Evolutionary conservation across 192 early-diverging fungal genomes (phyloP).

Genomic region (Radiomyces spectabilis): DNA sequence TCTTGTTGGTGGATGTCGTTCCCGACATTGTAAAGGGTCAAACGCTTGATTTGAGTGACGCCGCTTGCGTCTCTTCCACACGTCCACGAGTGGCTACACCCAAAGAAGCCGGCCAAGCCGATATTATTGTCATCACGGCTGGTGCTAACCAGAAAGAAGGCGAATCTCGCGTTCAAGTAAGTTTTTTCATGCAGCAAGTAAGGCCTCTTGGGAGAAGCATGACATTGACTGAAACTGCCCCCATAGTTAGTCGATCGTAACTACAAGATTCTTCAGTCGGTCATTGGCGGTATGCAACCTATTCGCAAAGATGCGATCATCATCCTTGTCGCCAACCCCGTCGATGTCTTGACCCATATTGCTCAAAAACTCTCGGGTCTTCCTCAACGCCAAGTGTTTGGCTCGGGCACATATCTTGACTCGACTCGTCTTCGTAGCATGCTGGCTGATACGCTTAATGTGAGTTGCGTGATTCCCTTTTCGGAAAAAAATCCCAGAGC

Average conservation of each 20-base stretch:
- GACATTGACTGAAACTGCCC: too few species aligned
- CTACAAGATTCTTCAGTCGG: slow-evolving; percentile 65
- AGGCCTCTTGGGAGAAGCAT: too few species aligned
- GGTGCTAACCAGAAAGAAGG: slow-evolving; percentile 76
- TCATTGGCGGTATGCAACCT: slow-evolving; percentile 67
- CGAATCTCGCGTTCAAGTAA: slow-evolving; percentile 58
- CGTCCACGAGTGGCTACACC: slow-evolving; percentile 48
- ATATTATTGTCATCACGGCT: slow-evolving; percentile 79
- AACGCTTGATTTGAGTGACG: slow-evolving; percentile 75
- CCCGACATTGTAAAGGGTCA: slow-evolving; percentile 63
- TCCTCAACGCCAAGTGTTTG: slow-evolving; percentile 71
- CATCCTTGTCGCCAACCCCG: slow-evolving; percentile 77
- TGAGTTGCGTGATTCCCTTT: too few species aligned
- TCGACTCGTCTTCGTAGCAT: slow-evolving; percentile 59
- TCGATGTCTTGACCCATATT: slow-evolving; percentile 77
- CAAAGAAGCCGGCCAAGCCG: slow-evolving; percentile 72
- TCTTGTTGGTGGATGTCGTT: slow-evolving; percentile 67
- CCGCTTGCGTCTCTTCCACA: slow-evolving; percentile 62
- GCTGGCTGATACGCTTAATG: slow-evolving; percentile 42
- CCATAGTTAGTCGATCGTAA: slow-evolving; percentile 72
- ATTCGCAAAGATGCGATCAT: slow-evolving; percentile 64
- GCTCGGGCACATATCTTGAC: slow-evolving; percentile 79
- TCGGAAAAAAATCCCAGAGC: too few species aligned
- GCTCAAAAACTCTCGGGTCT: slow-evolving; percentile 77
- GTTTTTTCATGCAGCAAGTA: too few species aligned